Evolutionary conservation across 208 protist species (phyloP).

Genomic region (Leptomonas pyrrhocoris): DNA sequence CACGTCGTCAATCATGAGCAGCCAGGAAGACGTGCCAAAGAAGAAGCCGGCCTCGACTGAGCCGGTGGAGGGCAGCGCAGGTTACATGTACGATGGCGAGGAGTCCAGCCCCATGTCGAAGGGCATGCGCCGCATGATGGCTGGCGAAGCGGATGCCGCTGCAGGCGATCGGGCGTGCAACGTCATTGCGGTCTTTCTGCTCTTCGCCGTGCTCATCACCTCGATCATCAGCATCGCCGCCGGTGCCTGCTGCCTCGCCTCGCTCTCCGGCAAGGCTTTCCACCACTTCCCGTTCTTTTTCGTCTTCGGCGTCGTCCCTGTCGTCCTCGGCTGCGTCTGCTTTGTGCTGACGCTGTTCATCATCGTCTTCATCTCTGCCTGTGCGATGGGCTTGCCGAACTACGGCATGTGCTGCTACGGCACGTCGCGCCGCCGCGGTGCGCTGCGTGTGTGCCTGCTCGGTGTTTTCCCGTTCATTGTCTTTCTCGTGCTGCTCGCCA

Average conservation of each 20-base stretch:
- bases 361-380: conserved; percentile 43
- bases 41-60: conserved; percentile 3
- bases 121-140: conserved; percentile 19
- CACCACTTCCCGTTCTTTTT: conserved; percentile 50
- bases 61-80: conserved; percentile 8
- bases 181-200: conserved; percentile 37
- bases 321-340: conserved; percentile 39
- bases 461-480: conserved; percentile 57
- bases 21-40: neutral
- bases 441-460: conserved; percentile 37
- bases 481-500: conserved; percentile 43
- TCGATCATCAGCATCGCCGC: conserved; percentile 52
- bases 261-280: conserved; percentile 40
- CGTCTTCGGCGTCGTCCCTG: conserved; percentile 36
- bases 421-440: conserved; percentile 21
- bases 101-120: conserved; percentile 33
- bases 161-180: conserved; percentile 37
- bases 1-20: neutral
- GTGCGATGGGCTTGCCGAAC: conserved; percentile 39
- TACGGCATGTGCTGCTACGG: conserved; percentile 65
- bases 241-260: conserved; percentile 51
- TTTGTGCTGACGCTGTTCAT: conserved; percentile 29
- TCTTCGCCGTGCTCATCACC: conserved; percentile 47
- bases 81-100: conserved; percentile 32
- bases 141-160: conserved; percentile 9